A percentile compares a stretch with the other conserved stretches of the same genome.
Conservation (phyloP, 805 yeast genomes). For the Lipomyces sp. region DNA sequence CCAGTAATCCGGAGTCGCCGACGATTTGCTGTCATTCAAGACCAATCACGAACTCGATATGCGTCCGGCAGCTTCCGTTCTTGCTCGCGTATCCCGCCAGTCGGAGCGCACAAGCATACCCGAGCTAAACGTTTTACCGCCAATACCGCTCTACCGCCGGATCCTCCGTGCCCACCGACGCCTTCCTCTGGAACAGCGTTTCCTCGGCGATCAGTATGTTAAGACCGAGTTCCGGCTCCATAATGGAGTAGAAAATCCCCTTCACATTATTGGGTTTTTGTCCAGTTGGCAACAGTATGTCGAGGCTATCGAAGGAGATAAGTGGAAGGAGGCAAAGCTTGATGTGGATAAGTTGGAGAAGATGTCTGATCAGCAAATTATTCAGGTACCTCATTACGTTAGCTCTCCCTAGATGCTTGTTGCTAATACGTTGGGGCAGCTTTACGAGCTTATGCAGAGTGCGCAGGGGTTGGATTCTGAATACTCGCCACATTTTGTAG, state of each 20-base stretch:
- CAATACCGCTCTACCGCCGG: constrained; percentile 75
- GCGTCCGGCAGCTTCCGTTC: constrained; percentile 18
- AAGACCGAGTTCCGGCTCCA: constrained; percentile 89
- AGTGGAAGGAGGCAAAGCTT: constrained; percentile 68
- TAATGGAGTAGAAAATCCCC: constrained; percentile 78
- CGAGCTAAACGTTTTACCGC: constrained; percentile 62
- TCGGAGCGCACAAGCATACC: constrained; percentile 46
- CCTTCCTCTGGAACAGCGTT: constrained; percentile 71
- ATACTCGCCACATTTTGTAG: constrained; percentile 34
- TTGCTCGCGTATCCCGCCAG: constrained; percentile 24
- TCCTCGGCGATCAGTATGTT: constrained; percentile 88
- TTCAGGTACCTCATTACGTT: constrained; percentile 55
- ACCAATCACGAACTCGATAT: background rate
- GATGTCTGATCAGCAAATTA: constrained; percentile 88
- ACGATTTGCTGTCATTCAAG: too few relatives aligned
- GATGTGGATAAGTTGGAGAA: constrained; percentile 70
- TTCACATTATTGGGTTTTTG: constrained; percentile 90
- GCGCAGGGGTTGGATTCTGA: constrained; percentile 47
- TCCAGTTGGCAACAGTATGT: constrained; percentile 81
- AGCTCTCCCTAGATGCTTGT: background rate
- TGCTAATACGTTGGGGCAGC: constrained; percentile 30
- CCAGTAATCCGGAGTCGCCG: background rate
- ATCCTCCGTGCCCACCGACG: constrained; percentile 78
- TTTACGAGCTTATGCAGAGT: constrained; percentile 53
- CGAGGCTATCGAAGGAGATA: constrained; percentile 51